Conservation (phyloP, 179 eudicot genomes). For the Patellifolia procumbens region DNA sequence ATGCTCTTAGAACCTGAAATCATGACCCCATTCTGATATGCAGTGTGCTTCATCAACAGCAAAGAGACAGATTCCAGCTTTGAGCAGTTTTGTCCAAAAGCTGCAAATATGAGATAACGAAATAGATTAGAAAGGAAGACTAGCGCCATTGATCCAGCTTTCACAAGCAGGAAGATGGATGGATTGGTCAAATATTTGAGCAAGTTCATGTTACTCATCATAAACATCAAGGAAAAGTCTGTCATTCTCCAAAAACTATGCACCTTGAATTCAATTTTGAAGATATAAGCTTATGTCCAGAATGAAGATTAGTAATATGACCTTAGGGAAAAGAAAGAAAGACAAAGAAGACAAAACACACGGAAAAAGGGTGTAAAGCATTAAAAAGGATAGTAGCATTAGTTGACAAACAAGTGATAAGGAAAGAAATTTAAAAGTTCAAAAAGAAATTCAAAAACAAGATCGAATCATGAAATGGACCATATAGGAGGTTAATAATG, state of each 20-base stretch:
- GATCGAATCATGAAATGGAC: not conserved
- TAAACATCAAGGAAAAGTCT: not conserved
- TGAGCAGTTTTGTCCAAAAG: slow-evolving; percentile 71
- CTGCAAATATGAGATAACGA: slow-evolving; percentile 41
- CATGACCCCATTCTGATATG: slow-evolving; percentile 93
- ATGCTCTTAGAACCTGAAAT: slow-evolving; percentile 56
- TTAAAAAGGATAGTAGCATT: not conserved
- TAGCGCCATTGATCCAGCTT: not conserved
- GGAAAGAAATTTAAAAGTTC: not conserved
- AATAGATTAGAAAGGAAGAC: not conserved
- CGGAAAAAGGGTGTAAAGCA: not conserved
- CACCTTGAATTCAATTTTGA: not conserved
- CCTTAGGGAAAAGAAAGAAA: not conserved
- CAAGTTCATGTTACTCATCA: not conserved
- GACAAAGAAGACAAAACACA: not conserved
- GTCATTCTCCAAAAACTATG: not conserved
- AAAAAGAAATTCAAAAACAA: not conserved
- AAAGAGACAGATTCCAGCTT: slow-evolving; percentile 66
- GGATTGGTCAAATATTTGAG: not conserved
- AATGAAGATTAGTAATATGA: not conserved
- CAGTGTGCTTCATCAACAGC: slow-evolving; percentile 96
- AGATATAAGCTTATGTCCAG: not conserved
- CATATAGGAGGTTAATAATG: slow-evolving; percentile 1
- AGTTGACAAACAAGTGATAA: not conserved
- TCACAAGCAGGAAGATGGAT: not conserved